phyloP scores from a whole-genome alignment of 169 alveolate species.

The Plasmodium yoelii region DNA sequence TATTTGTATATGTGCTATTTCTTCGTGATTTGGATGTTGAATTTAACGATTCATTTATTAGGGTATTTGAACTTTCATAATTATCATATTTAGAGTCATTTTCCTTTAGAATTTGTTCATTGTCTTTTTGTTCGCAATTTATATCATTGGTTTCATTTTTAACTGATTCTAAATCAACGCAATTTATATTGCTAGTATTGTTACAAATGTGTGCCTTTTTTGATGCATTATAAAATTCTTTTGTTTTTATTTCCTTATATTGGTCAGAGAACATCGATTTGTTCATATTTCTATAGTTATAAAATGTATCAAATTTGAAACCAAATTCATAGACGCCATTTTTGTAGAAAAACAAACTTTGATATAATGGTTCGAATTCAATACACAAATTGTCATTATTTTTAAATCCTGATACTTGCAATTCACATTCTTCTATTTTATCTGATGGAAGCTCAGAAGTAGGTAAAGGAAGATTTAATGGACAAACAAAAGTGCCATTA shows the following conservation, averaged over 20 bases:
- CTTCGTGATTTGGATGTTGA: not conserved
- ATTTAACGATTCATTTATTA: not conserved
- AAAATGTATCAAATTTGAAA: slow-evolving; percentile 87
- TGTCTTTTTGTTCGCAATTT: slow-evolving; percentile 13
- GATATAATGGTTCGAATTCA: slow-evolving; percentile 87
- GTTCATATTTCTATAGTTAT: slow-evolving; percentile 70
- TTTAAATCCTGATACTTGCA: slow-evolving; percentile 53
- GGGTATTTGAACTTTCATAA: slow-evolving; percentile 2
- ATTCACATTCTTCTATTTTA: slow-evolving; percentile 66
- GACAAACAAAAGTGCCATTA: slow-evolving; percentile 82
- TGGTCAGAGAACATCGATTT: slow-evolving; percentile 10
- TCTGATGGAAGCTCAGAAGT: slow-evolving; percentile 65
- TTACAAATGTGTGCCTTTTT: slow-evolving; percentile 21
- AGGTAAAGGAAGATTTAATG: slow-evolving; percentile 81
- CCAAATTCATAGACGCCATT: slow-evolving; percentile 84
- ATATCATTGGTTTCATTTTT: slow-evolving; percentile 13
- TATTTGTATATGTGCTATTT: slow-evolving; percentile 5
- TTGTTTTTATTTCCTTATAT: slow-evolving; percentile 13
- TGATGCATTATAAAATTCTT: slow-evolving; percentile 10
- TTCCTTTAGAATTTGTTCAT: slow-evolving; percentile 9
- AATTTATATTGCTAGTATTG: slow-evolving; percentile 19
- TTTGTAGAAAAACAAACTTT: slow-evolving; percentile 84
- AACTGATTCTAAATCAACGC: slow-evolving; percentile 6
- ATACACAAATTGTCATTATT: slow-evolving; percentile 81
- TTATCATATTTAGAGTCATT: slow-evolving; percentile 5